These are phyloP conservation scores for Rhizopogon vinicolor DNA, from an alignment of 768 basidiomycete species.

Conservation along the genomic window DNA sequence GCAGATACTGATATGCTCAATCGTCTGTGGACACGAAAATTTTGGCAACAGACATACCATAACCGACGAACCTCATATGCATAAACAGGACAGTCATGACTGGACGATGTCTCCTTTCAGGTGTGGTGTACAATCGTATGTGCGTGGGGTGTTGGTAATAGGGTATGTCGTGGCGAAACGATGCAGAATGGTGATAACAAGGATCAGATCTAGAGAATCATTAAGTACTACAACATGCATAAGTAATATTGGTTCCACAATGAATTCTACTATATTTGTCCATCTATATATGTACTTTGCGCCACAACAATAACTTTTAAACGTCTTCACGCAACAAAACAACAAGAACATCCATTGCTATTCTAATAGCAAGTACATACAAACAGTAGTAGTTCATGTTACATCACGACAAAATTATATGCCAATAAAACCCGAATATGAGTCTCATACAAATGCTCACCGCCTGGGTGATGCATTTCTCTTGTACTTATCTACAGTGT, in stretches of 20 bases:
- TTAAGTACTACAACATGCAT: not conserved
- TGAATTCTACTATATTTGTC: not conserved
- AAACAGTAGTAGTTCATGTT: slow-evolving; percentile 7
- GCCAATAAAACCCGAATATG: slow-evolving; percentile 1
- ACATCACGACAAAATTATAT: not conserved
- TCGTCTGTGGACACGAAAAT: not conserved
- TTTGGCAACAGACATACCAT: slow-evolving; percentile 32
- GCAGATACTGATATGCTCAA: slow-evolving; percentile 27
- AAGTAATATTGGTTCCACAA: too few species aligned
- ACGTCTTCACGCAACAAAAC: too few species aligned
- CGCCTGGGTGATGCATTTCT: slow-evolving; percentile 41
- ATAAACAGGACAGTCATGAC: slow-evolving; percentile 60
- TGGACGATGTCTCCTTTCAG: slow-evolving; percentile 6
- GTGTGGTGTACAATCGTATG: not conserved
- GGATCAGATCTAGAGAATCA: not conserved
- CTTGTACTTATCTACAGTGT: slow-evolving; percentile 32
- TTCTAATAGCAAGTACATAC: slow-evolving; percentile 9
- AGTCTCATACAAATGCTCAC: slow-evolving; percentile 24
- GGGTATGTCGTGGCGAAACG: not conserved
- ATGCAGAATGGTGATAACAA: not conserved
- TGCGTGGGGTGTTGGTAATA: not conserved
- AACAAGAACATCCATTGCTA: not conserved
- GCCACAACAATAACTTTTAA: too few species aligned
- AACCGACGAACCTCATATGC: slow-evolving; percentile 48
- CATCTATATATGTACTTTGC: not conserved